Percentiles rank a stretch among this genome's conserved stretches.
phyloP scores from a whole-genome alignment of 208 protist genomes.

The Polymyxa betae region DNA sequence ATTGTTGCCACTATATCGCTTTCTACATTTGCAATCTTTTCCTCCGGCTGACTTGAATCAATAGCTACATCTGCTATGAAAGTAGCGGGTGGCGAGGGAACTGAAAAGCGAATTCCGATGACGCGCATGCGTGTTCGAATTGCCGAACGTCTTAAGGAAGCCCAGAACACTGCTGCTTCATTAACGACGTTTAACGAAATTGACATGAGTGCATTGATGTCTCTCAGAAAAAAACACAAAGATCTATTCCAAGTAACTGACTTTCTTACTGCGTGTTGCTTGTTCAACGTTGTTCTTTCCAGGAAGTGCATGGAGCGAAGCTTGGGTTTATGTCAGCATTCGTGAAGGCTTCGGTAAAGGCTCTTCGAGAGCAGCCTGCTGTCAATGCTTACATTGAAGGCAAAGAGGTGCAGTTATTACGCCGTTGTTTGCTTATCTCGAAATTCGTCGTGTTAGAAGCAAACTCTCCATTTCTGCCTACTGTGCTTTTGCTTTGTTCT shows the following conservation, averaged over 20 bases:
- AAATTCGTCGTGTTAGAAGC: background rate
- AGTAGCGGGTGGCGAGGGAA: conserved; percentile 15
- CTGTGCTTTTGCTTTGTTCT: background rate
- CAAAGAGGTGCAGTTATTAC: conserved; percentile 33
- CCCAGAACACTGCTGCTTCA: conserved; percentile 96
- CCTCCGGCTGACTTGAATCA: conserved; percentile 55
- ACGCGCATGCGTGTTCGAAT: conserved; percentile 65
- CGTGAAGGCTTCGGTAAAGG: conserved; percentile 90
- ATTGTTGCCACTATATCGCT: conserved; percentile 29
- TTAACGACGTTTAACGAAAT: conserved; percentile 99
- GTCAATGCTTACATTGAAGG: conserved; percentile 75
- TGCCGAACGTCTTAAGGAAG: conserved; percentile 83
- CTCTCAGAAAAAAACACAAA: conserved; percentile 93
- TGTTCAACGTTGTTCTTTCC: background rate
- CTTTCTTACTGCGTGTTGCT: background rate
- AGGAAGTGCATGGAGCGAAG: conserved; percentile 79
- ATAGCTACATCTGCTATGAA: background rate
- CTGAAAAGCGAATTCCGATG: conserved; percentile 62
- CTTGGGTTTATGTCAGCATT: conserved; percentile 98
- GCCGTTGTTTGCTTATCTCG: background rate
- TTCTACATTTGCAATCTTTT: background rate
- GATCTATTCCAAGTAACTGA: conserved; percentile 89
- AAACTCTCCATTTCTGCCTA: background rate
- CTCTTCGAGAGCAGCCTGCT: conserved; percentile 90
- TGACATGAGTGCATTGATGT: conserved; percentile 75